These are phyloP conservation scores for Eucalyptus tenuipes DNA, from an alignment of 345 rosid species.

Conservation along the genomic window DNA sequence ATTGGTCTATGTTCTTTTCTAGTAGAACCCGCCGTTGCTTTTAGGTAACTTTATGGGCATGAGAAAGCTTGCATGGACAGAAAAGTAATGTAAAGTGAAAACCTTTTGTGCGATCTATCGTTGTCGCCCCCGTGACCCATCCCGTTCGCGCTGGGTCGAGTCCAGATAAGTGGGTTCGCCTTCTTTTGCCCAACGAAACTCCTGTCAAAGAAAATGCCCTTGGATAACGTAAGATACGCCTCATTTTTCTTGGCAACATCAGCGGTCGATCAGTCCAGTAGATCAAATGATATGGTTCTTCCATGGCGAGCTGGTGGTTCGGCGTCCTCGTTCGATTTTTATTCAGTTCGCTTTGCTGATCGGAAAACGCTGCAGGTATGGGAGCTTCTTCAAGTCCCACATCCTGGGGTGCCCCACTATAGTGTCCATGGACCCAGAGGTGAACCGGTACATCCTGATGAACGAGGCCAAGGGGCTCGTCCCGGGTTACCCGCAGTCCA, in stretches of 20 bases:
- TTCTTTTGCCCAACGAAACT: not conserved
- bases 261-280: not conserved
- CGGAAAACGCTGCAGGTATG: constrained; percentile 31
- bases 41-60: not conserved
- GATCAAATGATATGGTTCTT: not conserved
- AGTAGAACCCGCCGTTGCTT: not conserved
- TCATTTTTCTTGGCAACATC: not conserved
- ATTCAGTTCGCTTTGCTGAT: not conserved
- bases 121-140: not conserved
- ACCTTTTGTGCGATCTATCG: not conserved
- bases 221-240: not conserved
- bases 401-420: constrained; percentile 86
- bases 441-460: constrained; percentile 73
- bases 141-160: not conserved
- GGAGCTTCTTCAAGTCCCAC: constrained; percentile 87
- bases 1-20: not conserved
- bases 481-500: constrained; percentile 93
- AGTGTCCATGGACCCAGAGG: constrained; percentile 94
- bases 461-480: constrained; percentile 88
- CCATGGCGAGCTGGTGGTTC: not conserved
- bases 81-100: not conserved
- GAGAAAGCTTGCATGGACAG: not conserved
- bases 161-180: not conserved
- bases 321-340: not conserved
- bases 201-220: not conserved